A percentile compares a stretch with the other conserved stretches of the same genome.
Evolutionary conservation across 257 asterid species (phyloP).

Genomic region (Nicotiana noctiflora): DNA sequence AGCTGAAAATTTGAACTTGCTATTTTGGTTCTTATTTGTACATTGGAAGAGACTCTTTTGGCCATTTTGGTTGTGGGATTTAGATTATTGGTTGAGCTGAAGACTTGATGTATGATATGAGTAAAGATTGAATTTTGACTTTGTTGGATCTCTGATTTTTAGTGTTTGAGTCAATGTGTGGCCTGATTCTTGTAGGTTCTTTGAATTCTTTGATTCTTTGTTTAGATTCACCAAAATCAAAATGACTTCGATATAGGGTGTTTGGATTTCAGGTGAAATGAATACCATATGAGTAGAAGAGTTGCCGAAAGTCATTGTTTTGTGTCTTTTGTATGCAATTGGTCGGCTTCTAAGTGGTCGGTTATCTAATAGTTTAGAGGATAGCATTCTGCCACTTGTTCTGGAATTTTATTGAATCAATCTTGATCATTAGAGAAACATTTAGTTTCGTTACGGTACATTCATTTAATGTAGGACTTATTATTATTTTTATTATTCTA

Average conservation of each 20-base stretch:
- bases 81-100: neutral
- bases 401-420: conserved; percentile 7
- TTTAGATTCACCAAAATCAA: conserved; percentile 10
- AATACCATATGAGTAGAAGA: neutral
- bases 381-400: neutral
- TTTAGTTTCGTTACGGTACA: conserved; percentile 1
- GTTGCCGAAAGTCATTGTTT: neutral
- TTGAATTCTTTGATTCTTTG: neutral
- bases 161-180: conserved; percentile 6
- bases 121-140: conserved; percentile 2
- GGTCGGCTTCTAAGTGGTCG: neutral
- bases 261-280: neutral
- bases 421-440: neutral
- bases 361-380: conserved; percentile 1
- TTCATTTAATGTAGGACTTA: conserved; percentile 18
- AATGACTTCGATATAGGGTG: neutral
- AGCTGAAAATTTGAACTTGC: neutral
- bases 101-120: too few relatives aligned
- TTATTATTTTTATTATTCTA: neutral
- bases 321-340: neutral
- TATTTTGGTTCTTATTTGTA: neutral
- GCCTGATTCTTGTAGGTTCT: conserved; percentile 9
- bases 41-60: neutral
- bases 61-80: neutral
- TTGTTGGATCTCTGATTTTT: conserved; percentile 10